Evolutionary conservation across 179 eudicot genomes (phyloP).

Genomic region (Pouteria campechiana): DNA sequence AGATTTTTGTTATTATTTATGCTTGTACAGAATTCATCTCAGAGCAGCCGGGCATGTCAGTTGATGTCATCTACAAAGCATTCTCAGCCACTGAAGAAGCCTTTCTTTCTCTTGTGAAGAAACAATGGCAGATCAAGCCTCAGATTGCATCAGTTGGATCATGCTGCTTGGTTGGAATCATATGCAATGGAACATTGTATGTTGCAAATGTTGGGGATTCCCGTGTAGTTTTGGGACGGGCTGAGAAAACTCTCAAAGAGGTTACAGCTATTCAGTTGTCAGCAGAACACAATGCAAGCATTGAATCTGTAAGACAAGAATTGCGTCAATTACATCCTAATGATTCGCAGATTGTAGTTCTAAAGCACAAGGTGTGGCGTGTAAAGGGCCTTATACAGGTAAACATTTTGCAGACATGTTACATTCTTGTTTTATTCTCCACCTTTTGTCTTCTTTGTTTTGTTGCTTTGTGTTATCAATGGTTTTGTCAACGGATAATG

Average conservation of each 20-base stretch:
- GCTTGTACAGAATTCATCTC: constrained; percentile 36
- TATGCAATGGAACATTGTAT: constrained; percentile 29
- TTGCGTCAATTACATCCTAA: constrained; percentile 36
- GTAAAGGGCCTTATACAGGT: constrained; percentile 82
- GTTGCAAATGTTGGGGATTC: constrained; percentile 68
- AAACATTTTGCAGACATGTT: background rate
- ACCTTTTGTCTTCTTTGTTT: too few relatives aligned
- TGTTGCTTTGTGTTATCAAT: too few relatives aligned
- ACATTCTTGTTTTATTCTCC: too few relatives aligned
- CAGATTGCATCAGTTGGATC: constrained; percentile 45
- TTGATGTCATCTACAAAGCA: constrained; percentile 42
- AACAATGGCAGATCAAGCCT: constrained; percentile 33
- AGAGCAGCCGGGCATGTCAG: constrained; percentile 38
- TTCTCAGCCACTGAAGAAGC: constrained; percentile 52
- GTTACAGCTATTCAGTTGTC: constrained; percentile 40
- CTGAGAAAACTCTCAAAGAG: constrained; percentile 9
- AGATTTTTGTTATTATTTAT: background rate
- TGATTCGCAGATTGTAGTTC: constrained; percentile 48
- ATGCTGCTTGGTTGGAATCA: constrained; percentile 53
- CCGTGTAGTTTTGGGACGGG: constrained; percentile 45
- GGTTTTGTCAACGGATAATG: too few relatives aligned
- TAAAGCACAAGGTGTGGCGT: constrained; percentile 55
- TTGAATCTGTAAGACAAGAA: constrained; percentile 40
- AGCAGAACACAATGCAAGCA: constrained; percentile 46
- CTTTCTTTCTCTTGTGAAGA: constrained; percentile 30